Conservation (phyloP, 306 rosid genomes). For the Quercus aquifolioides region DNA sequence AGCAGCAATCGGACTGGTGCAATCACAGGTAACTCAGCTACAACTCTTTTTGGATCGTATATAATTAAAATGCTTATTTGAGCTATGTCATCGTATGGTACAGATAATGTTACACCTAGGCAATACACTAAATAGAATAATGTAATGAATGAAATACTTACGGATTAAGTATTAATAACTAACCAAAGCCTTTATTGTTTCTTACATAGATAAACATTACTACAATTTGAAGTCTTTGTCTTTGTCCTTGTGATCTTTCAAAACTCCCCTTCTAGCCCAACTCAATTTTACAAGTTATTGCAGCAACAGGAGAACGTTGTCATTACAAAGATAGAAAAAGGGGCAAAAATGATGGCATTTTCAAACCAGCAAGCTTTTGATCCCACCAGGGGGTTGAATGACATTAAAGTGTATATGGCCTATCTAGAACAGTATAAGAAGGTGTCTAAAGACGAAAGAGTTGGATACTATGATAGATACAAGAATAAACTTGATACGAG, state of each 20-base stretch:
- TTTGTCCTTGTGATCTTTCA: neutral
- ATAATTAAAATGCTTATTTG: neutral
- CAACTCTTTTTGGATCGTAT: neutral
- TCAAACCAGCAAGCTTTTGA: conserved; percentile 10
- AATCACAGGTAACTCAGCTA: conserved; percentile 32
- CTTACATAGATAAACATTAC: neutral
- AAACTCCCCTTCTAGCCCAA: neutral
- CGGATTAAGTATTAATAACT: too few relatives aligned
- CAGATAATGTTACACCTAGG: neutral
- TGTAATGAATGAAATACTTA: neutral
- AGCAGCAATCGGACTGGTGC: conserved; percentile 28
- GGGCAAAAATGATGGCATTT: neutral
- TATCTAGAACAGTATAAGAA: conserved; percentile 64
- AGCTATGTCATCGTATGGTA: neutral
- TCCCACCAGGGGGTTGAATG: conserved; percentile 30
- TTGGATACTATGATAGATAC: conserved; percentile 65
- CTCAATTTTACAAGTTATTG: neutral
- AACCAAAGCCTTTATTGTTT: neutral
- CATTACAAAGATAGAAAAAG: neutral
- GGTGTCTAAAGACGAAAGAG: neutral
- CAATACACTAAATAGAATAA: neutral
- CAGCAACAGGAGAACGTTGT: neutral
- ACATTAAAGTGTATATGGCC: conserved; percentile 39
- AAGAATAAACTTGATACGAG: neutral
- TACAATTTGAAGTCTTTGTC: neutral